Evolutionary conservation across 1,284 basidiomycete species (phyloP), one percentile per base, ranked within the genome.

Genomic region (Volvariella surrecta): DNA sequence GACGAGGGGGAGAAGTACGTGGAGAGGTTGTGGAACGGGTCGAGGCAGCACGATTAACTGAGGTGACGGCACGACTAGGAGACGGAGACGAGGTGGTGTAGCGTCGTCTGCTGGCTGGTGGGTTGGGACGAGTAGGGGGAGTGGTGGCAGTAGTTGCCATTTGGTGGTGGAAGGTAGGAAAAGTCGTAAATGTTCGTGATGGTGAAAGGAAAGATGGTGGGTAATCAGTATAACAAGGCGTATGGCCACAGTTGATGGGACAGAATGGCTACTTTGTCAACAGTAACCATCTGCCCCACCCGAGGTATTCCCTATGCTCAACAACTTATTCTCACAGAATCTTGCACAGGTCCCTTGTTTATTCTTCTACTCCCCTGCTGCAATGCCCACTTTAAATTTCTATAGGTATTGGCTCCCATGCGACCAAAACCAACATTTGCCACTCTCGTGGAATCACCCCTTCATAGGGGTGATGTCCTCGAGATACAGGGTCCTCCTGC

Each of bases 401-500:
- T 40, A 15, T 32, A 47, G 37, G 24, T 40, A 39, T 45, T 15
- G 43, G 35, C 40, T 38, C 44, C 32, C 39, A 43, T 40, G 45
- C 44, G 43, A 60, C 59, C 32, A 54, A 54, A 32, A 56, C 66
- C 43, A 54, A 58, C 28, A 49, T 56, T 32, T 54, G 69, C 37
- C 65, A 71, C 50, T 46, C 55, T 28, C 52, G 59, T 45, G 50
- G 59, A 30, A 52, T 54, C 31, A 40, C 40, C 43, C 43, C 34
- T 45, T 24, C 59, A 61, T 32, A 62, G 63, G 17, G 79, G 79
- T 21, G 76, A 87, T 58, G 68, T 86, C 34, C 60, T 89, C 52
- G 82, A 87, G 58, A 68, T 91, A 31, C 82, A 88, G 59, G 88
- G 86, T 1, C 71, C 80, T 3, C 65, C 85, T 1, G 70, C 70